phyloP scores from a whole-genome alignment of 78 protist species.

The Pelomyxa schiedti region DNA sequence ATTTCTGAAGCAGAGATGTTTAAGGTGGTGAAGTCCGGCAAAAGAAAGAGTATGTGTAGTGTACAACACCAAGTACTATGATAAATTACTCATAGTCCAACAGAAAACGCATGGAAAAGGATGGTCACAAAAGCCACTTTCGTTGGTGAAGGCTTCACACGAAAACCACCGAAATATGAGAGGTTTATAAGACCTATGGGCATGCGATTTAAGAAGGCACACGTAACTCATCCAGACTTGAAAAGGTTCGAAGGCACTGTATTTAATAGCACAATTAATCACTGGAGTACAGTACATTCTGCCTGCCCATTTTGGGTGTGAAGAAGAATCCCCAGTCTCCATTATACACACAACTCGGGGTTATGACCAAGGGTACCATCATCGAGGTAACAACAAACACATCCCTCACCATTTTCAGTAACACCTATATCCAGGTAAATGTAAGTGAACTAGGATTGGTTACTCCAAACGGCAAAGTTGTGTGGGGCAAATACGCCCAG shows the following conservation, averaged over 20 bases:
- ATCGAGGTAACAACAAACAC: constrained; percentile 64
- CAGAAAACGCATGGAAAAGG: constrained; percentile 94
- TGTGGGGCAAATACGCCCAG: constrained; percentile 97
- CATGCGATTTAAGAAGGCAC: constrained; percentile 87
- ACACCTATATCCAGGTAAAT: constrained; percentile 65
- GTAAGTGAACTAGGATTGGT: constrained; percentile 96
- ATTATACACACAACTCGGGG: constrained; percentile 91
- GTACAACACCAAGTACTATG: not conserved
- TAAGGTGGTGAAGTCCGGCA: constrained; percentile 87
- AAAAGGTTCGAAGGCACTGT: too few relatives aligned
- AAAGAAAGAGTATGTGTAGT: constrained; percentile 66
- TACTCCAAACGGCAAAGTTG: constrained; percentile 95
- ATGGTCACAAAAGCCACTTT: constrained; percentile 94
- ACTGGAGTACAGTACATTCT: constrained; percentile 93
- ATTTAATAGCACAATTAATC: too few relatives aligned
- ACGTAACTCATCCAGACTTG: constrained; percentile 99
- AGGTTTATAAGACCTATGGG: constrained; percentile 96
- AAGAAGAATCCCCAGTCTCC: constrained; percentile 93
- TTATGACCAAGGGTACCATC: constrained; percentile 98
- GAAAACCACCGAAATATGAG: constrained; percentile 98
- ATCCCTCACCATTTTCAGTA: not conserved
- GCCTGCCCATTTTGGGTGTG: constrained; percentile 89
- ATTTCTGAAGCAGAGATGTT: constrained; percentile 92
- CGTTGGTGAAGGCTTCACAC: constrained; percentile 96
- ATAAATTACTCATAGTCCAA: not conserved